phyloP scores from a whole-genome alignment of 306 rosid species.

The Citrullus amarus region DNA sequence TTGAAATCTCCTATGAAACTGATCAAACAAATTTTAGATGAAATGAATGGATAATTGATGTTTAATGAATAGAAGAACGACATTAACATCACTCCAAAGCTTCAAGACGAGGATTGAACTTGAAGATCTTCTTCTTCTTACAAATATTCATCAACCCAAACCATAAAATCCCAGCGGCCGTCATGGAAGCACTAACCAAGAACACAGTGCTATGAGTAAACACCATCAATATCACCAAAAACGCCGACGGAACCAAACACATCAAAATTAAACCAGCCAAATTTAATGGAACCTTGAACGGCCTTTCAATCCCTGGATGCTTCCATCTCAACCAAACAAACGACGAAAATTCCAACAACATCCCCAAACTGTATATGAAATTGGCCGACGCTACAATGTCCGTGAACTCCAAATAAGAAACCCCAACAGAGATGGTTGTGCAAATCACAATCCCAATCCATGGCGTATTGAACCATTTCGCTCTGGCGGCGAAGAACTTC shows the following conservation, averaged over 20 bases:
- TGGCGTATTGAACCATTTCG: slow-evolving; percentile 3
- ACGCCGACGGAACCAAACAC: slow-evolving; percentile 6
- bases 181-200: not conserved
- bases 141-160: not conserved
- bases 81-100: not conserved
- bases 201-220: not conserved
- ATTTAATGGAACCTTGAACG: not conserved
- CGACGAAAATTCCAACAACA: slow-evolving; percentile 1
- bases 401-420: not conserved
- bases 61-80: too few species aligned
- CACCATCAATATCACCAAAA: not conserved
- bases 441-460: slow-evolving; percentile 8
- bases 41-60: too few species aligned
- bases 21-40: too few species aligned
- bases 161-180: not conserved
- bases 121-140: not conserved
- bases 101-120: not conserved
- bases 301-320: not conserved
- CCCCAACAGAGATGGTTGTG: not conserved
- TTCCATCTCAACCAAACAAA: not conserved
- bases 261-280: not conserved
- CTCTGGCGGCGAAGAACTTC: not conserved
- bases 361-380: slow-evolving; percentile 4
- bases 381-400: slow-evolving; percentile 2
- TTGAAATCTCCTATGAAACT: too few species aligned